Percentiles rank a stretch among this genome's conserved stretches.
Conservation (phyloP, 1,139 yeast genomes). For the Yamadazyma dendronema region DNA sequence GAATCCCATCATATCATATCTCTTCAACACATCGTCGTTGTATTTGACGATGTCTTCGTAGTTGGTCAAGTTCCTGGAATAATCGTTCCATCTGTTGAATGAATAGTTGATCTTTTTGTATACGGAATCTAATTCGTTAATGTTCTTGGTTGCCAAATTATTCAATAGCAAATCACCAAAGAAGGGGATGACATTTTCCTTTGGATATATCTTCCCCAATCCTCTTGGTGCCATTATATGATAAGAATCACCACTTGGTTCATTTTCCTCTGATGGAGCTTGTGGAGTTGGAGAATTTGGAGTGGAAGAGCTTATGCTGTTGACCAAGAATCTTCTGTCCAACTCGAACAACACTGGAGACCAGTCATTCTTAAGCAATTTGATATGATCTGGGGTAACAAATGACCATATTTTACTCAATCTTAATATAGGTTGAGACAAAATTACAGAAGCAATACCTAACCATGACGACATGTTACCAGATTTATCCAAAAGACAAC, state of each 20-base stretch:
- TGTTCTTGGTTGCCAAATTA: slow-evolving; percentile 29
- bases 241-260: slow-evolving; percentile 41
- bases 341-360: slow-evolving; percentile 90
- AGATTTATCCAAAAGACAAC: slow-evolving; percentile 68
- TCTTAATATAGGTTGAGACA: slow-evolving; percentile 81
- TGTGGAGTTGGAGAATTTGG: slow-evolving; percentile 16
- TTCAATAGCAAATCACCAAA: slow-evolving; percentile 73
- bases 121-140: slow-evolving; percentile 62
- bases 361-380: slow-evolving; percentile 79
- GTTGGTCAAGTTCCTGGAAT: slow-evolving; percentile 42
- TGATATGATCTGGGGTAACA: slow-evolving; percentile 61
- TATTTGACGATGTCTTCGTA: slow-evolving; percentile 39
- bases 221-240: slow-evolving; percentile 90
- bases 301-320: slow-evolving; percentile 21
- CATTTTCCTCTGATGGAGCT: slow-evolving; percentile 15
- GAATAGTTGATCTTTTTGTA: slow-evolving; percentile 72
- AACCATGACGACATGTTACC: slow-evolving; percentile 98
- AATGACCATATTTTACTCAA: slow-evolving; percentile 73
- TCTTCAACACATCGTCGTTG: slow-evolving; percentile 42
- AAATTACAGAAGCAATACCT: slow-evolving; percentile 80
- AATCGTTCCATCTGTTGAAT: slow-evolving; percentile 79
- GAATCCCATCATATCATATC: slow-evolving; percentile 47
- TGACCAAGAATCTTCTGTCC: slow-evolving; percentile 66
- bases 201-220: slow-evolving; percentile 73
- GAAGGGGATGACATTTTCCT: slow-evolving; percentile 80